phyloP scores from a whole-genome alignment of 495 filamentous ascomycete species.

The Trypethelium eluteriae region DNA sequence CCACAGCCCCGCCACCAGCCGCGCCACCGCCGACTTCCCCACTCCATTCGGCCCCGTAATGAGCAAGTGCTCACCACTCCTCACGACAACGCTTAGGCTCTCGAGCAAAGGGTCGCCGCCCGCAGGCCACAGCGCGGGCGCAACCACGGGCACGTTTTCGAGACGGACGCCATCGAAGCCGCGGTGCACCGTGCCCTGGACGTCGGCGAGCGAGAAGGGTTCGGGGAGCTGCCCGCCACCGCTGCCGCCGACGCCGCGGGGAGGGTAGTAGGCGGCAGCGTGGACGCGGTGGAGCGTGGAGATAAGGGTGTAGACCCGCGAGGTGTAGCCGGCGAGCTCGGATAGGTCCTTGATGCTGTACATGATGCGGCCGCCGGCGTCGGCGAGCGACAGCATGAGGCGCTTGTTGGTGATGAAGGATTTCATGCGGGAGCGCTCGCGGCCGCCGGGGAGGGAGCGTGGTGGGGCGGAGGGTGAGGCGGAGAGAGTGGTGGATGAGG shows the following conservation, averaged over 20 bases:
- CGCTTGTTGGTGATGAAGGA: constrained; percentile 99
- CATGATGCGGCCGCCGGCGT: constrained; percentile 97
- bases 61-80: constrained; percentile 82
- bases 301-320: constrained; percentile 89
- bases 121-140: constrained; percentile 71
- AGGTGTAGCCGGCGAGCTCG: constrained; percentile 90
- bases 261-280: constrained; percentile 72
- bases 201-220: constrained; percentile 77
- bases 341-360: constrained; percentile 98
- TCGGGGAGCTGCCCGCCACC: constrained; percentile 44
- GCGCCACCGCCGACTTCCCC: constrained; percentile 83
- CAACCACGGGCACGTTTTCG: constrained; percentile 88
- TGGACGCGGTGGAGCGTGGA: constrained; percentile 91
- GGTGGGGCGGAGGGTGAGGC: not conserved
- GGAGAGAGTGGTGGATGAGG: not conserved
- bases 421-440: constrained; percentile 83
- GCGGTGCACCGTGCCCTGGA: constrained; percentile 85
- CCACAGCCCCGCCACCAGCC: constrained; percentile 90
- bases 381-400: constrained; percentile 93
- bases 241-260: constrained; percentile 42
- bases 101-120: constrained; percentile 89
- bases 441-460: constrained; percentile 37
- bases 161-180: constrained; percentile 91
- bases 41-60: constrained; percentile 94
- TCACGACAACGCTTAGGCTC: constrained; percentile 76